Percentiles rank a stretch among this genome's conserved stretches.
phyloP scores from a whole-genome alignment of 2,329 filamentous ascomycete genomes.

The Cladorrhinum sp. region DNA sequence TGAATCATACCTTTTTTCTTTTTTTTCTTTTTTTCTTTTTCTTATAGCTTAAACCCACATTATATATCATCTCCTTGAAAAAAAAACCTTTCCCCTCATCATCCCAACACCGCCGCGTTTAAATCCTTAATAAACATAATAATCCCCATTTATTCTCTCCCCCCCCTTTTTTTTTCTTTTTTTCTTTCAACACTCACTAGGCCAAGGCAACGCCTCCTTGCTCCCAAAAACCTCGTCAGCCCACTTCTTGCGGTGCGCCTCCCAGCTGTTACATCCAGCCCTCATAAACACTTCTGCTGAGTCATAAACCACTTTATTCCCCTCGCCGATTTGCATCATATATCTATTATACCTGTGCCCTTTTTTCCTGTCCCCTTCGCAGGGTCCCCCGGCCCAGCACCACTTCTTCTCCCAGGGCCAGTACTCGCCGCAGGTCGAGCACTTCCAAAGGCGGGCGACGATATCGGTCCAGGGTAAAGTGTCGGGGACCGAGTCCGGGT shows the following conservation, averaged over 20 bases:
- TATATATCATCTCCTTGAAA: no score
- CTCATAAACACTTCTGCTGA: neutral
- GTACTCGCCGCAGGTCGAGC: neutral
- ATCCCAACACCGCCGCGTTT: no score
- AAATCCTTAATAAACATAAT: no score
- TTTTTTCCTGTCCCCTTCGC: neutral
- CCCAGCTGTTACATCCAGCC: neutral
- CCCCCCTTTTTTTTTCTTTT: no score
- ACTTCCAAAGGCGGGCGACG: neutral
- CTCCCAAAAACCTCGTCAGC: neutral
- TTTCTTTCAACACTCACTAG: neutral
- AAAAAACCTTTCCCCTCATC: no score
- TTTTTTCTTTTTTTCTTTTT: no score
- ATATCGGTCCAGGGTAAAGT: neutral
- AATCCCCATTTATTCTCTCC: no score
- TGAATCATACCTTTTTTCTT: no score
- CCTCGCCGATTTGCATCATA: neutral
- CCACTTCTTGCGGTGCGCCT: neutral
- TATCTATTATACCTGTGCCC: neutral
- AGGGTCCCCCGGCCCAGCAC: neutral
- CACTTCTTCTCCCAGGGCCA: neutral
- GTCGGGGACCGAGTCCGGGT: neutral
- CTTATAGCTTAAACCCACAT: no score
- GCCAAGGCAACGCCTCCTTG: neutral
- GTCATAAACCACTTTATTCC: neutral